Conservation (phyloP, 2,329 filamentous ascomycete species). For the Botrytis squamosa region DNA sequence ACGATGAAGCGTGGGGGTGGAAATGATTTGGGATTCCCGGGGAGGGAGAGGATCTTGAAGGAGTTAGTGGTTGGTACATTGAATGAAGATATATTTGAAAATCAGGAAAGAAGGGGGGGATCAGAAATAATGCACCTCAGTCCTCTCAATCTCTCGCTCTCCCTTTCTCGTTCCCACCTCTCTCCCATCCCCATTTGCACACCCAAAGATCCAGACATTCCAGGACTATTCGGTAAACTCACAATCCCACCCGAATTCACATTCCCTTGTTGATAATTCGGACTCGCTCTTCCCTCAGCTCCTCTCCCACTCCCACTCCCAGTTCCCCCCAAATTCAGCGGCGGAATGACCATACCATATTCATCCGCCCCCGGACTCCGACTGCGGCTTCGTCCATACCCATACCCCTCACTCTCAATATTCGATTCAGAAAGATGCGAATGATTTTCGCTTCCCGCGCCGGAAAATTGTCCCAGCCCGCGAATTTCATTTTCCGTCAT, state of each 20-base stretch:
- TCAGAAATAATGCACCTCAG: background rate
- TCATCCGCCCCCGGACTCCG: background rate
- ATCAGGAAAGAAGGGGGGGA: background rate
- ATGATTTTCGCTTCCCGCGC: background rate
- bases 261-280: background rate
- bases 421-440: conserved; percentile 1
- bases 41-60: background rate
- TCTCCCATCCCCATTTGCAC: background rate
- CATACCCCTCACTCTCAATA: background rate
- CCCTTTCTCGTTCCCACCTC: background rate
- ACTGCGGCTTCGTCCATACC: background rate
- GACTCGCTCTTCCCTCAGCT: background rate
- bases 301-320: background rate
- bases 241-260: background rate
- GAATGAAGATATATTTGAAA: background rate
- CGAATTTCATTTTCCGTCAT: conserved; percentile 4
- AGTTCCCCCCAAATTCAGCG: background rate
- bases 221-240: background rate
- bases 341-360: background rate
- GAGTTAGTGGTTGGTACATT: background rate
- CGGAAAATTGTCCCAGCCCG: background rate
- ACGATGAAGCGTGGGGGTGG: background rate
- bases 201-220: background rate
- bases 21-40: background rate
- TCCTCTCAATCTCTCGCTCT: background rate